Evolutionary conservation across 164 flowering plant species (phyloP).

Genomic region (Magnolia changhungtana): DNA sequence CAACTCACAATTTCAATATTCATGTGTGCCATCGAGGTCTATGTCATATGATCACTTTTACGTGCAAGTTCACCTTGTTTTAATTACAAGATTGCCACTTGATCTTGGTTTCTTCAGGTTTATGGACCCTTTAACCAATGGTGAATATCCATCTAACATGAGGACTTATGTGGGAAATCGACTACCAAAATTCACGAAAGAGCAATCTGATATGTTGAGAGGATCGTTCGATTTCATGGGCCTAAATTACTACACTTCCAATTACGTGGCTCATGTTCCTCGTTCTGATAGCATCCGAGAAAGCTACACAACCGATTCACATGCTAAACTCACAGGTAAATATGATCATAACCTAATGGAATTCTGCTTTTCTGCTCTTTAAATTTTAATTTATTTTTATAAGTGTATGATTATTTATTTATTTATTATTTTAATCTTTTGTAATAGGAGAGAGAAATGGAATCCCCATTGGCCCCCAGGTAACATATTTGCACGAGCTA

Average conservation of each 20-base stretch:
- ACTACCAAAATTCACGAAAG: constrained; percentile 7
- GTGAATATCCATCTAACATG: constrained; percentile 11
- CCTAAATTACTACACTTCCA: background rate
- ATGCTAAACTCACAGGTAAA: constrained; percentile 3
- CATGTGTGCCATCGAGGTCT: too few species aligned
- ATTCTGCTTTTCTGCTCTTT: background rate
- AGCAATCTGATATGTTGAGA: constrained; percentile 6
- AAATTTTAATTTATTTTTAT: background rate
- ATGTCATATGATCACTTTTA: background rate
- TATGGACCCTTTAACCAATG: constrained; percentile 8
- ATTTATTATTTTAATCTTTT: background rate
- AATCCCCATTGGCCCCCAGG: constrained; percentile 16
- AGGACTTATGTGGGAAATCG: background rate
- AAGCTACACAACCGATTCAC: background rate
- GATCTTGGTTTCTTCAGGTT: constrained; percentile 4
- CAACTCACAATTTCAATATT: too few species aligned
- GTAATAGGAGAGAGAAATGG: constrained; percentile 20
- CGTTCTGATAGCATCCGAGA: background rate
- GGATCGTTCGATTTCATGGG: constrained; percentile 17
- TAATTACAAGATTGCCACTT: background rate
- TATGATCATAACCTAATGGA: background rate
- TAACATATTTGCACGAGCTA: background rate
- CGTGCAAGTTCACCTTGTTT: background rate
- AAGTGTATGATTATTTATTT: background rate
- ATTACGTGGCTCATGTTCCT: background rate